Evolutionary conservation across 495 filamentous ascomycete genomes (phyloP).

Genomic region (Penicillium roqueforti): DNA sequence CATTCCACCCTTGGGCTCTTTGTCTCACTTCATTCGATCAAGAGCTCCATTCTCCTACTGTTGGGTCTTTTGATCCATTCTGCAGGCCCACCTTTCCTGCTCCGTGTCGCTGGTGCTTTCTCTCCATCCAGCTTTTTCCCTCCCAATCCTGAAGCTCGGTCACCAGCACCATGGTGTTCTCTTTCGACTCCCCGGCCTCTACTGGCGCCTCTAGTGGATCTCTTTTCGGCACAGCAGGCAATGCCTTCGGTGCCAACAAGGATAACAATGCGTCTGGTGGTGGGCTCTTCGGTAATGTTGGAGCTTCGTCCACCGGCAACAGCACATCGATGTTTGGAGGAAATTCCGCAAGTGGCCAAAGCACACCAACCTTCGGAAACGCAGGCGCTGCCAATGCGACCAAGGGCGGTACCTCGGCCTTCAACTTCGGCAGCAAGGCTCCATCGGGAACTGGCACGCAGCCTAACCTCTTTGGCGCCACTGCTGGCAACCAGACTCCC

Average conservation of each 20-base stretch:
- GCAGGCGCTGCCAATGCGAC: constrained; percentile 19
- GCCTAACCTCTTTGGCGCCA: constrained; percentile 27
- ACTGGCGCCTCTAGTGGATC: constrained; percentile 32
- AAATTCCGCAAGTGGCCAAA: constrained; percentile 19
- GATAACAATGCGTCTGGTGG: constrained; percentile 27
- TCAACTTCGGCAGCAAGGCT: constrained; percentile 41
- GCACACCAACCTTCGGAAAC: constrained; percentile 34
- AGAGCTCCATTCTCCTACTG: constrained; percentile 6
- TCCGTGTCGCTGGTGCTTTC: constrained; percentile 16
- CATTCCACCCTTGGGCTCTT: constrained; percentile 10
- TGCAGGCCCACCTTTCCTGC: constrained; percentile 17
- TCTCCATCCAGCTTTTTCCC: constrained; percentile 19
- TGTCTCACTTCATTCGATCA: background rate
- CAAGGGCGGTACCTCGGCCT: constrained; percentile 28
- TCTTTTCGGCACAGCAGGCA: constrained; percentile 40
- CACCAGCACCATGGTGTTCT: constrained; percentile 34
- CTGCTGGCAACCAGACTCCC: constrained; percentile 30
- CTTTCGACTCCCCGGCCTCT: constrained; percentile 34
- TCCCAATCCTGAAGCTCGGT: constrained; percentile 14
- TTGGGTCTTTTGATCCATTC: constrained; percentile 11
- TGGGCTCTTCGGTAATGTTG: constrained; percentile 45
- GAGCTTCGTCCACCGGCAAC: constrained; percentile 33
- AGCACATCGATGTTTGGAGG: constrained; percentile 34
- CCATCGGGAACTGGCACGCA: constrained; percentile 24
- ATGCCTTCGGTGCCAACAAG: constrained; percentile 31